phyloP scores from a whole-genome alignment of 2,329 filamentous ascomycete genomes.

The Fusarium concolor region DNA sequence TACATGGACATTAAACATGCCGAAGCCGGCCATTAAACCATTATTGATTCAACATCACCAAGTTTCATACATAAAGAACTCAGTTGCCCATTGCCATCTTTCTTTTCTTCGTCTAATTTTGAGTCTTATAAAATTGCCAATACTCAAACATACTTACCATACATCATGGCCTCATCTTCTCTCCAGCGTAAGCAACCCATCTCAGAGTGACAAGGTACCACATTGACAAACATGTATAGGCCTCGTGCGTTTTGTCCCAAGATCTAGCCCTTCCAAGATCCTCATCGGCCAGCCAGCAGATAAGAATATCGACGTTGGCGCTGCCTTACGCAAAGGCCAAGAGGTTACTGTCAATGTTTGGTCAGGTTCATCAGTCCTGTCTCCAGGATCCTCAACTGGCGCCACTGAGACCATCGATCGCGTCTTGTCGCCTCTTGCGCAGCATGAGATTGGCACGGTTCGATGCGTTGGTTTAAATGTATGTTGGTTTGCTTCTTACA shows the following conservation, averaged over 20 bases:
- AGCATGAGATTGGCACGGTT: conserved; percentile 63
- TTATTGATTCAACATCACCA: not conserved
- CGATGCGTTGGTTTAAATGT: conserved; percentile 69
- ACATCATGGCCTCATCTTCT: conserved; percentile 36
- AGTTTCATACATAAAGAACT: conserved; percentile 28
- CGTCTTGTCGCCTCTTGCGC: conserved; percentile 58
- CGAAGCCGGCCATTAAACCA: conserved; percentile 27
- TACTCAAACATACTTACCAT: not conserved
- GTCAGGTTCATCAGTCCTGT: conserved; percentile 68
- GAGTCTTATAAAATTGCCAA: not conserved
- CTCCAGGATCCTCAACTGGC: conserved; percentile 63
- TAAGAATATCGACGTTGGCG: conserved; percentile 65
- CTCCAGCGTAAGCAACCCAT: conserved; percentile 37
- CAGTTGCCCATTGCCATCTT: not conserved
- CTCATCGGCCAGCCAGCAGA: conserved; percentile 68
- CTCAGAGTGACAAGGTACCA: not conserved
- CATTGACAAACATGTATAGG: conserved; percentile 52
- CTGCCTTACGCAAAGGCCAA: conserved; percentile 65
- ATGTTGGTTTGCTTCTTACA: conserved; percentile 24
- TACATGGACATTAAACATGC: conserved; percentile 14
- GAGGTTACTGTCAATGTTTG: conserved; percentile 68
- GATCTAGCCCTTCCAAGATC: conserved; percentile 59
- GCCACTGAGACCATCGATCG: conserved; percentile 58
- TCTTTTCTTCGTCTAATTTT: not conserved
- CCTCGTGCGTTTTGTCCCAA: conserved; percentile 69